phyloP scores from a whole-genome alignment of 306 rosid species.

The Neltuma alba region DNA sequence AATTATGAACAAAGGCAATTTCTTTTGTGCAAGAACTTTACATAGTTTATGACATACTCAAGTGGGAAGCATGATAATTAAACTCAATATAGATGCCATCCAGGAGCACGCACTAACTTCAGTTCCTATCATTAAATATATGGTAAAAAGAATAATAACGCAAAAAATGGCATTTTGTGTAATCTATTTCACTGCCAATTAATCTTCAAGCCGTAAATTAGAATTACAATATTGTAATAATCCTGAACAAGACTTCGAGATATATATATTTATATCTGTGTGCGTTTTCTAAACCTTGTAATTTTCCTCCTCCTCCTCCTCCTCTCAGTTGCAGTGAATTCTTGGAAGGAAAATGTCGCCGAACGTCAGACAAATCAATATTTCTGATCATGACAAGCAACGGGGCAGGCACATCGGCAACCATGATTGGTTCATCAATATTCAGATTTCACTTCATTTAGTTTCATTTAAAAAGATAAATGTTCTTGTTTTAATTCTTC shows the following conservation, averaged over 20 bases:
- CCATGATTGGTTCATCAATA: background rate
- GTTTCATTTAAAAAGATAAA: background rate
- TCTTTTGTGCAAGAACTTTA: conserved; percentile 11
- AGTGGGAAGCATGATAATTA: conserved; percentile 20
- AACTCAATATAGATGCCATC: conserved; percentile 27
- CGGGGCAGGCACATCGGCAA: background rate
- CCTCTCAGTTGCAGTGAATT: background rate
- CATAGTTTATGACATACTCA: background rate
- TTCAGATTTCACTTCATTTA: background rate
- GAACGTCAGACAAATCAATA: conserved; percentile 30
- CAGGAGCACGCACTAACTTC: conserved; percentile 13
- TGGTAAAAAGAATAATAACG: conserved; percentile 23
- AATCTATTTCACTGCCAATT: conserved; percentile 2
- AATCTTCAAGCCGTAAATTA: conserved; percentile 16
- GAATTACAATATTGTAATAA: background rate
- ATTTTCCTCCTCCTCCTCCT: background rate
- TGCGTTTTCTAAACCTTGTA: background rate
- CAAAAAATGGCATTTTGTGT: conserved; percentile 4
- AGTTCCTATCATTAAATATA: conserved; percentile 11
- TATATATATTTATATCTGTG: background rate
- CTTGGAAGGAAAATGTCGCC: conserved; percentile 30
- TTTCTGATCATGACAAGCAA: conserved; percentile 38
- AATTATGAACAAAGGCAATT: conserved; percentile 28
- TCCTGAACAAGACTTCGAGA: background rate
- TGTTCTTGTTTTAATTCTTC: background rate